phyloP scores from a whole-genome alignment of 768 basidiomycete species.

The Hypholoma sublateritium region DNA sequence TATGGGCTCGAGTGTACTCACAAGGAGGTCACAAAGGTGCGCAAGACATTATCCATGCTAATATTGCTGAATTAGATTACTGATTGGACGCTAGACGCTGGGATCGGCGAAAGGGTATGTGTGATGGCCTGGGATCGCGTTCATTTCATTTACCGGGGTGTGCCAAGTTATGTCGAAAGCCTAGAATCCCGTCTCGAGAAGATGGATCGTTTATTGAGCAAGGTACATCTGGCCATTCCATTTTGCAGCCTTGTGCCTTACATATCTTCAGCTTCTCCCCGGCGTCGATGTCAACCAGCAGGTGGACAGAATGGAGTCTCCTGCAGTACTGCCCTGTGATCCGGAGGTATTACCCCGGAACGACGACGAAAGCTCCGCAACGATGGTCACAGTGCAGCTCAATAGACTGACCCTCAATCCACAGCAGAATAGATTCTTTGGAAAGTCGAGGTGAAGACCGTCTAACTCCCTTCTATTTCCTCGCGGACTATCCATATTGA shows the following conservation, averaged over 20 bases:
- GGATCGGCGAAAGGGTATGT: constrained; percentile 64
- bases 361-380: constrained; percentile 29
- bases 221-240: constrained; percentile 33
- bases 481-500: too few species aligned
- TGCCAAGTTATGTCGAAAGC: constrained; percentile 55
- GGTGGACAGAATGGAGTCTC: constrained; percentile 42
- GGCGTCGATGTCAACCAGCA: constrained; percentile 64
- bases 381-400: constrained; percentile 30
- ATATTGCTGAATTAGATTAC: too few species aligned
- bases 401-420: constrained; percentile 38
- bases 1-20: constrained; percentile 65
- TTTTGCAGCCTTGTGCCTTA: neutral
- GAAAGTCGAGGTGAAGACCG: constrained; percentile 38
- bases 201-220: constrained; percentile 60
- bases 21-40: constrained; percentile 66
- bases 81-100: constrained; percentile 35
- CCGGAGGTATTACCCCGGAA: constrained; percentile 31
- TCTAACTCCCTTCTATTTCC: too few species aligned
- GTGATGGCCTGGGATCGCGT: neutral
- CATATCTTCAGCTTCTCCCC: constrained; percentile 37
- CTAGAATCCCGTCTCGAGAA: constrained; percentile 63
- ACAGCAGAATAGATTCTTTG: constrained; percentile 43
- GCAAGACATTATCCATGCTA: too few species aligned
- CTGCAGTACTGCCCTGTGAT: constrained; percentile 32
- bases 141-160: neutral